Evolutionary conservation across 2,329 filamentous ascomycete genomes (phyloP), one percentile per base, ranked within the genome.

Genomic region (Juglanconis sp.): DNA sequence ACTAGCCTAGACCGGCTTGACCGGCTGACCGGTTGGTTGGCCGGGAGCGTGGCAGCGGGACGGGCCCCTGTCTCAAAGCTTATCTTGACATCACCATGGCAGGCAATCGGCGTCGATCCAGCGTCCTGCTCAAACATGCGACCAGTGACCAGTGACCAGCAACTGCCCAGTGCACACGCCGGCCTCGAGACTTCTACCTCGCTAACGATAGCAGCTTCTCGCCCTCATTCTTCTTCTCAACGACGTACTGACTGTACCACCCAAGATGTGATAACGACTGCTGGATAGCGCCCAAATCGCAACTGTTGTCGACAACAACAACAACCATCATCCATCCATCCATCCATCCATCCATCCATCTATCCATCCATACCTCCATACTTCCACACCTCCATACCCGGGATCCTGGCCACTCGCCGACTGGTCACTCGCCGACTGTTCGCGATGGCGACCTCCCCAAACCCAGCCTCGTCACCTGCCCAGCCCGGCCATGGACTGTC

Each of bases 381-480:
- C 17, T 2, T 24, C 17, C 17, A 24, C 17, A 24, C 17, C 17
- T 24, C 17, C 17, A 24, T 24, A 24, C 17, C 17, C 17, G 17
- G 17, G 17, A 24, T 24, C 17, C 17, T 24, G 17, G 17, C 2
- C 17, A 24, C 17, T 5, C 47, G 5, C 17, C 55, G 17, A 3
- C 17, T 4, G 3, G 11, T 30, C n/a, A 15, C 34, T 34, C 15
- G 2, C 48, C 35, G 13, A 10, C 34, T 46, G 10, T 15, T 42
- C 50, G 38, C 24, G 30, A 61, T 58, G 59, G 44, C 50, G 11
- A 40, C 59, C 36, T 58, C 55, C 9, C 55, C 49, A 3, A 60
- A 49, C 42, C 47, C 59, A 57, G 50, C 62, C 60, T 64, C 62
- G 31, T 63, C 59, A 34, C 59, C 62, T 36, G 49, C 48, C 8